Base-by-base conservation (phyloP, 768 basidiomycete genomes). In the Lepiota venenata region DNA sequence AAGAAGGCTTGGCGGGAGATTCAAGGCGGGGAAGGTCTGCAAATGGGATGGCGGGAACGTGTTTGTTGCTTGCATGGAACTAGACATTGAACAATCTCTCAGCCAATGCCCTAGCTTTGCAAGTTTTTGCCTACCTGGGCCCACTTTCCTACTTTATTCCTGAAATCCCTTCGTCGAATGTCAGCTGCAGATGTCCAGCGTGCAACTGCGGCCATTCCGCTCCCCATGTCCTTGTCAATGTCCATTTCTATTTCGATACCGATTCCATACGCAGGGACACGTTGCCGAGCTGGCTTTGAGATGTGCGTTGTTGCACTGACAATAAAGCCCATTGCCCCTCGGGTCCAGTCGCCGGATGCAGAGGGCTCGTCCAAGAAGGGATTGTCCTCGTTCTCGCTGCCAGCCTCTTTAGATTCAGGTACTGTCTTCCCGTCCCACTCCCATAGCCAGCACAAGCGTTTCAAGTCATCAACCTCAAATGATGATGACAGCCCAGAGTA, bases 201-300 rank as follows among this genome's bases (percentile, higher is more conserved):
- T 49, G 91, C 91, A 41, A 93, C 88, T 25, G 91, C 88, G 36
- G 89, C 88, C 87, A 93, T 92, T n/a, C 91, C 89, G 42, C 80
- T 83, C 18, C 74, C 74, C 85, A 88, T 84, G 61, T 80, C 83
- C 69, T 88, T 88, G 69, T 90, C 88, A 52, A 91, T 80, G 61
- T 91, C 83, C 74, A 90, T 86, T 60, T 92, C 88, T 21, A 92
- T 89, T 69, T 93, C 88, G 47, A 93, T 89, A 1, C 91, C 91
- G 58, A 93, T 79, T 8, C 91, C 91, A 66, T 92, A 93, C 1
- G 81, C 91, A 32, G 88, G 85, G 16, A 90, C 72, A 40, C 91
- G 81, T 62, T 84, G 84, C 12, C 81, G 79, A 12, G 77, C 79
- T 1, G 69, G 60, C 61, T 86, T 89, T n/a, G 79, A 81, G 64